Conservation (phyloP, 2,329 filamentous ascomycete genomes). For the Juglanconis oblonga region DNA sequence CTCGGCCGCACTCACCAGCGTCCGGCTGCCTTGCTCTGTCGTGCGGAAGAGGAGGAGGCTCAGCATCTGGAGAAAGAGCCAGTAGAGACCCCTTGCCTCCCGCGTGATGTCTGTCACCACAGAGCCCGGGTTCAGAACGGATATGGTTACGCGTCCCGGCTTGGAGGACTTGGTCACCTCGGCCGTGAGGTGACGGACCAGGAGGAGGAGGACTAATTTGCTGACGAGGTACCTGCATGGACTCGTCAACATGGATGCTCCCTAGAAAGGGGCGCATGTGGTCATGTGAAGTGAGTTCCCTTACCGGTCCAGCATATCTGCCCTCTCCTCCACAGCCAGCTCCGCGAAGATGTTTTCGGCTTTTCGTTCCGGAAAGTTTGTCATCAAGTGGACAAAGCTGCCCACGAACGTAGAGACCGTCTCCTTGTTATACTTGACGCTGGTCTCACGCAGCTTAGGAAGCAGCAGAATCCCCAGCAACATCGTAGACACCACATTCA, state of each 20-base stretch:
- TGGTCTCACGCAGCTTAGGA: slow-evolving; percentile 39
- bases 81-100: neutral
- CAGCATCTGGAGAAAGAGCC: slow-evolving; percentile 24
- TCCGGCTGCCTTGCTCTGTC: slow-evolving; percentile 46
- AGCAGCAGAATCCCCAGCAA: slow-evolving; percentile 44
- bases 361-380: slow-evolving; percentile 1
- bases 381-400: slow-evolving; percentile 7
- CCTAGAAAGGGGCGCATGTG: too few relatives aligned
- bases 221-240: too few relatives aligned
- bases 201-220: too few relatives aligned
- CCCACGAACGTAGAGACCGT: slow-evolving; percentile 11
- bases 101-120: slow-evolving; percentile 31
- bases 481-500: slow-evolving; percentile 28
- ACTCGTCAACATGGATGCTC: too few relatives aligned
- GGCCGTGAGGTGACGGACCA: too few relatives aligned
- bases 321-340: slow-evolving; percentile 1
- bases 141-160: too few relatives aligned
- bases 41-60: slow-evolving; percentile 37
- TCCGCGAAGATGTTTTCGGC: neutral
- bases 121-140: slow-evolving; percentile 35
- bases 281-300: slow-evolving; percentile 29
- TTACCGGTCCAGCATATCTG: slow-evolving; percentile 8
- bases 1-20: slow-evolving; percentile 34
- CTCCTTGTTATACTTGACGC: slow-evolving; percentile 11
- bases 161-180: too few relatives aligned